Base-by-base conservation (phyloP, 2,329 filamentous ascomycete genomes). In the Trichophyton mentagrophytes region DNA sequence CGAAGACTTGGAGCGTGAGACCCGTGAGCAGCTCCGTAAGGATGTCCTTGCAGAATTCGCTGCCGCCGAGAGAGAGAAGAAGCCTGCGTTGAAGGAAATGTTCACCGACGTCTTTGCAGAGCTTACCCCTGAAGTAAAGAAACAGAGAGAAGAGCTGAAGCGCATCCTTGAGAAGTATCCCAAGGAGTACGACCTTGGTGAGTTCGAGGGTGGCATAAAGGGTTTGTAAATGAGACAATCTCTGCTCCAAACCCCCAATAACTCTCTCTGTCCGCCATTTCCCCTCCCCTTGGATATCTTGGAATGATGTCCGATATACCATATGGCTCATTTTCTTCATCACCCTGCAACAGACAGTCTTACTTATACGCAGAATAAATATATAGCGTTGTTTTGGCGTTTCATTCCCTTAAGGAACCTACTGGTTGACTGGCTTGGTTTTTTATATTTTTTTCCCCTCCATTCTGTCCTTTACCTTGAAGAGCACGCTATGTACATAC, bases 91-190 rank as follows among this genome's bases (percentile, higher is more conserved):
- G 42, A 79, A 76, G 9, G 76, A 78, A 57, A 79, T 81, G 60
- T 97, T 97, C 72, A 85, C 88, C 66, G 93, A 93, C 72, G 82
- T 97, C 1, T 99, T 96, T 73, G 90, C 93, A 71, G 83, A 90
- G 53, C 67, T 96, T 66, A 96, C 90, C 0, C 85, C 88, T 55
- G 90, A 95, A 67, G 78, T 88, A 63, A 82, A 79, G 71, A 80
- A 76, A 47, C 93, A 99, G 78, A 90, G 89, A 77, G 75, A 76
- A 65, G 82, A 91, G 75, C 77, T 97, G 68, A 88, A 79, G 70
- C 80, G 83, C n/a, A 81, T 96, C 58, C 70, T 99, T 58, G 84
- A 92, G 66, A 85, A 81, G 67, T 99, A 97, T 76, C 91, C 92
- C 0, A 85, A 88, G 40, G 93, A 99, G 78, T 99, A 99, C 73